A percentile compares a stretch with the other conserved stretches of the same genome.
Conservation (phyloP, 2,329 filamentous ascomycete species). For the Fragosphaeria purpurea region DNA sequence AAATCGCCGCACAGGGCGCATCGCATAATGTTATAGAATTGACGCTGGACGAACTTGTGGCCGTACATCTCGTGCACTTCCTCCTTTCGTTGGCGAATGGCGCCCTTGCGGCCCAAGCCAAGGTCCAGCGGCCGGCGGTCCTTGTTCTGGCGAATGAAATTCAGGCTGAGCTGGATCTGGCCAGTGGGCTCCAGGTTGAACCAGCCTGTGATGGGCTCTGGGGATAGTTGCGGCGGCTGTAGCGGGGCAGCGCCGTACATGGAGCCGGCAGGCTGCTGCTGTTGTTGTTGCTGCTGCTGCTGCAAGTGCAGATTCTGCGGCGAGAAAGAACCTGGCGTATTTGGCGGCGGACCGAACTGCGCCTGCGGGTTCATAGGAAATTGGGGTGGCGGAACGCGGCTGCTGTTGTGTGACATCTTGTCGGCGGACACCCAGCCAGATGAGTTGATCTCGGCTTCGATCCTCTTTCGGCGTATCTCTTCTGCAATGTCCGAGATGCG, state of each 20-base stretch:
- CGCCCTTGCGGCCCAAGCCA: constrained; percentile 87
- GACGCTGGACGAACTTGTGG: constrained; percentile 96
- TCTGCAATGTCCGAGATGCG: constrained; percentile 95
- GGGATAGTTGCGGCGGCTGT: constrained; percentile 41
- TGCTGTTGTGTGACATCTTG: constrained; percentile 60
- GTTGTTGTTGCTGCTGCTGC: constrained; percentile 12
- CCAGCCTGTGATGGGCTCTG: constrained; percentile 76
- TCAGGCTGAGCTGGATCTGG: constrained; percentile 81
- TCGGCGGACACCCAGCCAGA: constrained; percentile 97
- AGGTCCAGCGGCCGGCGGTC: constrained; percentile 75
- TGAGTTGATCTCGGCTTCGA: constrained; percentile 89
- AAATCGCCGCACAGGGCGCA: constrained; percentile 97
- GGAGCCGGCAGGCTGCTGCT: constrained; percentile 14
- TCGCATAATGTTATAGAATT: constrained; percentile 99
- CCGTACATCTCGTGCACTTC: constrained; percentile 98
- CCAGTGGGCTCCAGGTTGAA: constrained; percentile 94
- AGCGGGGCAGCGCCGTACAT: constrained; percentile 18
- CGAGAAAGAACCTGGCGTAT: constrained; percentile 24
- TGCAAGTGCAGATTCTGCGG: constrained; percentile 11
- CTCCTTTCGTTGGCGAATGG: constrained; percentile 94
- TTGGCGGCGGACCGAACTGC: constrained; percentile 35
- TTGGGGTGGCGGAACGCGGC: constrained; percentile 38
- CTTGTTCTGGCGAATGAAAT: constrained; percentile 84
- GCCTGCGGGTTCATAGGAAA: constrained; percentile 47
- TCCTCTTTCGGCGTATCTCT: constrained; percentile 93